Base-by-base conservation (phyloP, 2,329 filamentous ascomycete genomes). In the Colletotrichum limetticola region DNA sequence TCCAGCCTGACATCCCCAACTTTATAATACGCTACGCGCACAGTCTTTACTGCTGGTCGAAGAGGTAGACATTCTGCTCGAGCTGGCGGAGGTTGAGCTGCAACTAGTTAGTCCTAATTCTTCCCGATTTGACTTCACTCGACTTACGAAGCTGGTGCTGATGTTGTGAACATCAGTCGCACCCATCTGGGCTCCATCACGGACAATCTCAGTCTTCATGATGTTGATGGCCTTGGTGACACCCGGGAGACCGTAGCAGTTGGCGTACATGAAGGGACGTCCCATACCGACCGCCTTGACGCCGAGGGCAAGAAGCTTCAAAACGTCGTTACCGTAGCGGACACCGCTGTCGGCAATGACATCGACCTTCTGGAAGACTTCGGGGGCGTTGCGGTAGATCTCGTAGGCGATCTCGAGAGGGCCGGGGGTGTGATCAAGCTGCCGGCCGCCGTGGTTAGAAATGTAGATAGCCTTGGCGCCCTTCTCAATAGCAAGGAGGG, bases 181-280 rank as follows among this genome's bases (percentile, higher is more conserved):
- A 9, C 82, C 82, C 37, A 81, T 75, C 75, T 83, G 80, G 22
- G 79, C 79, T 56, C 78, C 82, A 61, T 83, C 82, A 2, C 77
- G 74, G 30, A 78, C 68, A 35, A 88, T 81, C 79, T 88, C 86
- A 52, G 82, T 80, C 81, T 87, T 87, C 72, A 88, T 78, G 24
- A 89, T 83, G 64, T 85, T 77, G 65, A 88, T 85, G 6, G 82
- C 82, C 79, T 83, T 84, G 67, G 79, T 79, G 3, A 88, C 86
- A 26, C 87, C 87, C 26, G 84, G 82, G 5, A 81, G 78, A 3
- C 87, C 87, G 75, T 86, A 89, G 49, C 84, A 78, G 75, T 88
- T 88, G 61, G 85, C 83, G 76, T 84, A 89, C 85, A 89, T 86
- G 76, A 87, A 82, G 0, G 83, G 79, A 16, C 87, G 78, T 14